Evolutionary conservation across 2,329 filamentous ascomycete genomes (phyloP).

Genomic region (Penicillium sp.): DNA sequence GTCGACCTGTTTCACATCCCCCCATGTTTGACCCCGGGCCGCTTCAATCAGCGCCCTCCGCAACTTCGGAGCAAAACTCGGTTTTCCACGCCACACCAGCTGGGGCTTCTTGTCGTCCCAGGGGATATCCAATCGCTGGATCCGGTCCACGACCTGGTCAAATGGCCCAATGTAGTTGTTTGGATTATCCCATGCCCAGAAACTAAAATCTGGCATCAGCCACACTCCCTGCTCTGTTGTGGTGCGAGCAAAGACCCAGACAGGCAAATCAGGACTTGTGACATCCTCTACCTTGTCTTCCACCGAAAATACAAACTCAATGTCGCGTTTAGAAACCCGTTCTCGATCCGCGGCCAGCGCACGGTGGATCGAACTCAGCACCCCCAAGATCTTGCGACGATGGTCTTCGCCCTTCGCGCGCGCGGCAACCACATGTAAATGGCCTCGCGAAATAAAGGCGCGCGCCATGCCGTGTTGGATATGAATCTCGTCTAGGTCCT

Average conservation of each 20-base stretch:
- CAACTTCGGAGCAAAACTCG: conserved; percentile 43
- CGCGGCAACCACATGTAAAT: conserved; percentile 33
- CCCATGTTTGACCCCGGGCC: conserved; percentile 46
- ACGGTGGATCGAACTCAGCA: conserved; percentile 51
- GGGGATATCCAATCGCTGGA: conserved; percentile 27
- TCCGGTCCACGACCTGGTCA: conserved; percentile 36
- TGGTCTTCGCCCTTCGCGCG: conserved; percentile 38
- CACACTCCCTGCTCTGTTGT: conserved; percentile 45
- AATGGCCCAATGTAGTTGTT: conserved; percentile 38
- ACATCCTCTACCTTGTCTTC: conserved; percentile 48
- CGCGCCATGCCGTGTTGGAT: conserved; percentile 36
- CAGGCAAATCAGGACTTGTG: conserved; percentile 32
- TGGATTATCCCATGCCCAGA: conserved; percentile 50
- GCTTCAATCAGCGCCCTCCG: conserved; percentile 42
- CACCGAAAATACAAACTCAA: conserved; percentile 50
- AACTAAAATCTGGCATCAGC: conserved; percentile 56
- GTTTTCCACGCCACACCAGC: conserved; percentile 53
- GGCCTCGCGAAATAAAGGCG: conserved; percentile 33
- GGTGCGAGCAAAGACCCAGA: conserved; percentile 47
- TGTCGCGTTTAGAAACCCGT: conserved; percentile 37
- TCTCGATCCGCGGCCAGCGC: conserved; percentile 44
- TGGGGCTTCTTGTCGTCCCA: conserved; percentile 42
- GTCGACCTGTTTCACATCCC: conserved; percentile 46
- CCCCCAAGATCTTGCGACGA: conserved; percentile 41
- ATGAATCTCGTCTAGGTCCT: conserved; percentile 30